Conservation (phyloP, 2,329 filamentous ascomycete species). For the Epichloe hybrida region DNA sequence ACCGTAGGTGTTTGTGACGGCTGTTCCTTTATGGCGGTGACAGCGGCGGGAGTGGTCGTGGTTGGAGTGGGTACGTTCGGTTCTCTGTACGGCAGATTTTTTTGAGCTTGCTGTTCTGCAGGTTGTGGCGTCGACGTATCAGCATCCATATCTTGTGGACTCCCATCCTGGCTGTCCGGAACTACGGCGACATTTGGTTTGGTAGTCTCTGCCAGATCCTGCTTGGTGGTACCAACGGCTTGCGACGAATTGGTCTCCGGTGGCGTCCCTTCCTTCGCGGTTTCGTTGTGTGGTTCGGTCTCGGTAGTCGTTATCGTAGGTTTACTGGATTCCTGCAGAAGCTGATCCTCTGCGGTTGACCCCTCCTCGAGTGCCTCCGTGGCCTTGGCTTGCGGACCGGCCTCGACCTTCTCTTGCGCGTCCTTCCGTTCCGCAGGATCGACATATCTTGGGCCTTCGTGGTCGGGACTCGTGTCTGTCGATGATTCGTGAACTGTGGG, state of each 20-base stretch:
- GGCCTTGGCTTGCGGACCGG: neutral
- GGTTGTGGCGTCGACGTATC: constrained; percentile 15
- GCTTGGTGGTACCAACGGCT: neutral
- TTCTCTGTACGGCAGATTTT: neutral
- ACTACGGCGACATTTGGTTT: constrained; percentile 12
- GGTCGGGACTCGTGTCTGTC: constrained; percentile 60
- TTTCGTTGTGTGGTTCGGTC: constrained; percentile 3
- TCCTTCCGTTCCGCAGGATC: constrained; percentile 31
- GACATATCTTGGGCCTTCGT: constrained; percentile 45
- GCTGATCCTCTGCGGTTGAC: constrained; percentile 29
- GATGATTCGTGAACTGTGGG: constrained; percentile 55
- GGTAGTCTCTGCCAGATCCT: neutral
- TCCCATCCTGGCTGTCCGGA: constrained; percentile 22
- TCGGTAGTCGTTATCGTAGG: constrained; percentile 13
- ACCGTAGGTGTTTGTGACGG: constrained; percentile 11
- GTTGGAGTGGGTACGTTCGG: constrained; percentile 2
- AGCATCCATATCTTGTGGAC: constrained; percentile 21
- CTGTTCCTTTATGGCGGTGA: neutral
- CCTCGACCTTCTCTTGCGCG: constrained; percentile 22
- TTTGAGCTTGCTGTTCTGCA: constrained; percentile 7
- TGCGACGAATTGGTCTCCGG: neutral
- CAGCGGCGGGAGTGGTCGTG: constrained; percentile 7
- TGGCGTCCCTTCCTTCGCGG: neutral
- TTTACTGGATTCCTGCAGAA: constrained; percentile 28
- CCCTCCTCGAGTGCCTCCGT: constrained; percentile 1